A percentile compares a stretch with the other conserved stretches of the same genome.
Conservation (phyloP, 1,284 basidiomycete genomes). For the Marasmius fiardii region DNA sequence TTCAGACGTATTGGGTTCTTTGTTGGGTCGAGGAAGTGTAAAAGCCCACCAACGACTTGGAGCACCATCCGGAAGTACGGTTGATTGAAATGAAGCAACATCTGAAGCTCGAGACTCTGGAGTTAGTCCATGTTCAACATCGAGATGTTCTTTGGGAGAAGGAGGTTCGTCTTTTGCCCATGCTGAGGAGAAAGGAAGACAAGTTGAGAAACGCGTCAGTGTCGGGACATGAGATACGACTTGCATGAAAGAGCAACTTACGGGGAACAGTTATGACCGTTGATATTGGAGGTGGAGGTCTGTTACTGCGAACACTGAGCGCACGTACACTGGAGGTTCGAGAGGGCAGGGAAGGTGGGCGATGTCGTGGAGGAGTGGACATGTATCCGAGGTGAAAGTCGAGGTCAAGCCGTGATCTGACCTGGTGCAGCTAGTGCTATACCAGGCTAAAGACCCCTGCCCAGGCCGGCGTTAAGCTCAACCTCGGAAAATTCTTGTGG, state of each 20-base stretch:
- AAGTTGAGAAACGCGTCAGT: slow-evolving; percentile 12
- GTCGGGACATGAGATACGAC: too few relatives aligned
- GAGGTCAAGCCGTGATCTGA: too few relatives aligned
- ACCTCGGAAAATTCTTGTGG: too few relatives aligned
- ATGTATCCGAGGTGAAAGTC: neutral
- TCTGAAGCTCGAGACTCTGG: slow-evolving; percentile 43
- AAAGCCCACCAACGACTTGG: slow-evolving; percentile 72
- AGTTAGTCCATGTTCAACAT: slow-evolving; percentile 25
- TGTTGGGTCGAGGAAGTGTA: slow-evolving; percentile 38
- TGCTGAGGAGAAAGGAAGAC: slow-evolving; percentile 38
- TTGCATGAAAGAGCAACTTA: slow-evolving; percentile 36
- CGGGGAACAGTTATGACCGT: slow-evolving; percentile 70
- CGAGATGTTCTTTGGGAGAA: slow-evolving; percentile 54
- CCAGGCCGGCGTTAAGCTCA: too few relatives aligned
- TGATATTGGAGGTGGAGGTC: slow-evolving; percentile 37
- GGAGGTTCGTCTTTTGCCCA: slow-evolving; percentile 82
- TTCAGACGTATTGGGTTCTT: slow-evolving; percentile 19
- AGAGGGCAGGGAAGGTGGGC: slow-evolving; percentile 31
- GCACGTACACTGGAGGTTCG: slow-evolving; percentile 35
- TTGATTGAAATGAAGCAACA: slow-evolving; percentile 50
- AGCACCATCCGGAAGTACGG: slow-evolving; percentile 29
- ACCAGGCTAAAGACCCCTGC: too few relatives aligned
- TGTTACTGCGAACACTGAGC: slow-evolving; percentile 37
- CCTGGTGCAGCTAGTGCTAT: too few relatives aligned
- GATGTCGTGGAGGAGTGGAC: slow-evolving; percentile 25